Conservation (phyloP, 768 basidiomycete species). For the Psilocybe tampanensis region DNA sequence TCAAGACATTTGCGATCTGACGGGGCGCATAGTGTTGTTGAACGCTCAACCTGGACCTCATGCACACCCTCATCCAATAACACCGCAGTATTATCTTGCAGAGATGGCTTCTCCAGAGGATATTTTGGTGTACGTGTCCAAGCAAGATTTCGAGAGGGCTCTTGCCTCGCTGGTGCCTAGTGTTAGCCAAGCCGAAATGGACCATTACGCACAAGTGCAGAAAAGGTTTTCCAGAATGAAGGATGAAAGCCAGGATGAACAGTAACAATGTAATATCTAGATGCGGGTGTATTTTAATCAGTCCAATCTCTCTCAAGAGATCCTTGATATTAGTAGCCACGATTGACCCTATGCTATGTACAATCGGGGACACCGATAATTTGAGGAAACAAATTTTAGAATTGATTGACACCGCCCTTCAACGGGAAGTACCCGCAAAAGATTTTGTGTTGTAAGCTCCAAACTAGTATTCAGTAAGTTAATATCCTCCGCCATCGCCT, state of each 20-base stretch:
- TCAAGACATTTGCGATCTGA: not conserved
- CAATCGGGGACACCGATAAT: too few relatives aligned
- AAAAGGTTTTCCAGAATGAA: constrained; percentile 55
- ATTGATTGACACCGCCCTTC: too few relatives aligned
- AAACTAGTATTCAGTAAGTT: not conserved
- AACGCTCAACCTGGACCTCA: constrained; percentile 49
- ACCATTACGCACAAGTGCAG: constrained; percentile 78
- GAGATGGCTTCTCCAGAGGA: constrained; percentile 77
- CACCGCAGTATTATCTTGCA: constrained; percentile 87
- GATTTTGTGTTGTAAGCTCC: too few relatives aligned
- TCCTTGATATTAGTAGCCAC: too few relatives aligned
- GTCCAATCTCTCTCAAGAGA: too few relatives aligned
- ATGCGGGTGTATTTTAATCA: not conserved
- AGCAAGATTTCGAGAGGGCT: constrained; percentile 77
- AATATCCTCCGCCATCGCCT: constrained; percentile 59
- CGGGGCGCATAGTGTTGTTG: constrained; percentile 34
- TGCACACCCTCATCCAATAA: constrained; percentile 67
- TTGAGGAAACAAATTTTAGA: too few relatives aligned
- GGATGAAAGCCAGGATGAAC: not conserved
- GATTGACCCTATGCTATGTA: too few relatives aligned
- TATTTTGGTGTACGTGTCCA: constrained; percentile 72
- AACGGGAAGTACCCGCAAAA: too few relatives aligned
- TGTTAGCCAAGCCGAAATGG: constrained; percentile 84
- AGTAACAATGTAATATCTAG: constrained; percentile 1
- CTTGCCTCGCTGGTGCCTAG: constrained; percentile 74